Conservation (phyloP, 1,284 basidiomycete genomes). For the Apiotrichum akiyoshidainum region DNA sequence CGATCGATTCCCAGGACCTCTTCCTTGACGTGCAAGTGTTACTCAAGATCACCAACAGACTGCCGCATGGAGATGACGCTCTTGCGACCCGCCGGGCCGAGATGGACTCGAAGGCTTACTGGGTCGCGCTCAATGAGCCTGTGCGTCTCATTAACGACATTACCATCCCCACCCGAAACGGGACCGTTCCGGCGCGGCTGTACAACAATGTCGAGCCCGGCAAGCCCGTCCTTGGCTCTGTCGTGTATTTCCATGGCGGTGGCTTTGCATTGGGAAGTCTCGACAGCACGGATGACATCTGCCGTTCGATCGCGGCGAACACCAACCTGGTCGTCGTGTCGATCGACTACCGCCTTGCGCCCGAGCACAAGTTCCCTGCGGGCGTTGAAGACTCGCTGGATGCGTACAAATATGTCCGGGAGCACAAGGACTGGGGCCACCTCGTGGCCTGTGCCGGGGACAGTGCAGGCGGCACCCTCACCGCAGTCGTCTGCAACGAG, state of each 20-base stretch:
- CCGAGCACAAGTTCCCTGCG: slow-evolving; percentile 69
- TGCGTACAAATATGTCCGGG: not conserved
- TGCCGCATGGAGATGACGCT: not conserved
- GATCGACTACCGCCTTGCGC: slow-evolving; percentile 70
- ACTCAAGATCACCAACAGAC: no score
- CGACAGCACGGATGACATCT: slow-evolving; percentile 59
- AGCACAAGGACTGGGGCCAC: not conserved
- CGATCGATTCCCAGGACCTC: no score
- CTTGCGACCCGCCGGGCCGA: not conserved
- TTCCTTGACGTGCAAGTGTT: no score
- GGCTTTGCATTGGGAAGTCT: slow-evolving; percentile 69
- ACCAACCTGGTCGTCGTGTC: slow-evolving; percentile 57
- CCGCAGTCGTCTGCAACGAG: not conserved
- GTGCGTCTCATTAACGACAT: not conserved
- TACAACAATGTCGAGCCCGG: not conserved
- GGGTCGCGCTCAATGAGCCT: not conserved
- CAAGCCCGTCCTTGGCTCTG: not conserved
- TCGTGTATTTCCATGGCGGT: slow-evolving; percentile 48
- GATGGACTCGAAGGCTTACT: not conserved
- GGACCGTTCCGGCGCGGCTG: not conserved
- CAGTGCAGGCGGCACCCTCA: slow-evolving; percentile 2
- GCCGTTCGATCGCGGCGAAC: slow-evolving; percentile 25
- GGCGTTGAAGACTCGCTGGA: slow-evolving; percentile 64
- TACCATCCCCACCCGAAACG: not conserved
- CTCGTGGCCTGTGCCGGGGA: not conserved